Base-by-base conservation (phyloP, 495 filamentous ascomycete species). In the Talaromyces adpressus region DNA sequence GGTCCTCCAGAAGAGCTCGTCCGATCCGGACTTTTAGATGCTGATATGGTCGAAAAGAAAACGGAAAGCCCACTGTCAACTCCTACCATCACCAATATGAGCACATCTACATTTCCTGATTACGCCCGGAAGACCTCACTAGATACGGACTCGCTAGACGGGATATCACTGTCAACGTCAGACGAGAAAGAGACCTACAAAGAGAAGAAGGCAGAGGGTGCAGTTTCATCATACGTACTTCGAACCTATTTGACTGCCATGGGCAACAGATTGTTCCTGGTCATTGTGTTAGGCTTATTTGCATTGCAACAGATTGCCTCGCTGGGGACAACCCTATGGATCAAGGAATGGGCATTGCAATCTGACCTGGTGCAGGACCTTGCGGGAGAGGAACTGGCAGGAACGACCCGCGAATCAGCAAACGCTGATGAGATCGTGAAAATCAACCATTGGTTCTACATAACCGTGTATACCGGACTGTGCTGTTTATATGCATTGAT, bases 391-490 rank as follows among this genome's bases (percentile, higher is more conserved):
- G 30, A 32, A 6, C 5, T 32, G 8, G 30, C 30, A 9, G 30
- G 6, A 9, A 32, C 4, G 4, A 32, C 8, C 30, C 1, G 30
- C 2, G 30, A 32, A 6, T 32, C 32, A 36, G 32, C 1, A 36
- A 12, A 34, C 27, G 3, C 23, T 6, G 4, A 16, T 14, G 23
- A n/a, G 12, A 23, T 27, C 1, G n/a, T 5, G 11, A 7, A 32
- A 58, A 18, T 18, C 5, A 34, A 36, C 27, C 20, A 29, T 5
- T 58, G 54, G 54, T 58, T 1, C n/a, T 58, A 58, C 29, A 32
- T 58, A 11, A 36, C 54, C 3, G 71, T 91, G 29, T 93, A 91
- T 64, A 68, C 89, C n/a, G 78, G 70, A 2, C 71, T 92, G 14
- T 87, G 87, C 9, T 51, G 86, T 3, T 63, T 75, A 5, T 73